Percentiles rank a stretch among this genome's conserved stretches.
Conservation (phyloP, 1,139 yeast species). For the Geotrichum reessii region DNA sequence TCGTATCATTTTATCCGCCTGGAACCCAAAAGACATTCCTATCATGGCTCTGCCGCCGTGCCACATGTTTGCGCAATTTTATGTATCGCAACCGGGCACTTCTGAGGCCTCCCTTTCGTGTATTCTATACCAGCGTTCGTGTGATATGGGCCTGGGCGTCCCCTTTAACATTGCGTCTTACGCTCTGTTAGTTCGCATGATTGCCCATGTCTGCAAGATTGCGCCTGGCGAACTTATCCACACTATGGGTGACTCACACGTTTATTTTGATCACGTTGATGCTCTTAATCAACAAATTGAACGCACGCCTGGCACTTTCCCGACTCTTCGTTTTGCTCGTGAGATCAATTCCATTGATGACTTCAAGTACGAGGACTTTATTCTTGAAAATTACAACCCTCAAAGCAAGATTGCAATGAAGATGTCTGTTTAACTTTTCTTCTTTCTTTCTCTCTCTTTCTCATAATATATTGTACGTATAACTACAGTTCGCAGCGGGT, state of each 20-base stretch:
- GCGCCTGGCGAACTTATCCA: slow-evolving; percentile 94
- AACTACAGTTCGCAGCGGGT: too few relatives aligned
- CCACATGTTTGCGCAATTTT: slow-evolving; percentile 93
- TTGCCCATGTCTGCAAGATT: slow-evolving; percentile 89
- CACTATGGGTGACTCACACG: slow-evolving; percentile 95
- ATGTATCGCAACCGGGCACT: slow-evolving; percentile 68
- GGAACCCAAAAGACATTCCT: slow-evolving; percentile 95
- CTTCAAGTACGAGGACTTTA: slow-evolving; percentile 81
- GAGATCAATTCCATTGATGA: slow-evolving; percentile 73
- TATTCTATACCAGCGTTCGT: slow-evolving; percentile 89
- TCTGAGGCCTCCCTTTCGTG: slow-evolving; percentile 57
- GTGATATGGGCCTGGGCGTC: slow-evolving; percentile 98
- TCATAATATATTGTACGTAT: too few relatives aligned
- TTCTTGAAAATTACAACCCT: slow-evolving; percentile 71
- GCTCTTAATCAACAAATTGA: slow-evolving; percentile 74
- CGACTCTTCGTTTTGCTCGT: slow-evolving; percentile 64
- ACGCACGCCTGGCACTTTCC: slow-evolving; percentile 74
- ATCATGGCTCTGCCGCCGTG: slow-evolving; percentile 98
- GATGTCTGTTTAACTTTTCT: slow-evolving; percentile 47
- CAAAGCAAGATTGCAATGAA: slow-evolving; percentile 83
- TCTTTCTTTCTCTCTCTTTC: not conserved
- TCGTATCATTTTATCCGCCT: slow-evolving; percentile 88
- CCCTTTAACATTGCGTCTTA: slow-evolving; percentile 97
- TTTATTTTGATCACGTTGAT: slow-evolving; percentile 85
- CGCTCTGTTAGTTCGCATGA: slow-evolving; percentile 86